These are phyloP conservation scores for Aspergillus pseudoviridinutans DNA, from an alignment of 2,329 filamentous ascomycete species.

Conservation along the genomic window DNA sequence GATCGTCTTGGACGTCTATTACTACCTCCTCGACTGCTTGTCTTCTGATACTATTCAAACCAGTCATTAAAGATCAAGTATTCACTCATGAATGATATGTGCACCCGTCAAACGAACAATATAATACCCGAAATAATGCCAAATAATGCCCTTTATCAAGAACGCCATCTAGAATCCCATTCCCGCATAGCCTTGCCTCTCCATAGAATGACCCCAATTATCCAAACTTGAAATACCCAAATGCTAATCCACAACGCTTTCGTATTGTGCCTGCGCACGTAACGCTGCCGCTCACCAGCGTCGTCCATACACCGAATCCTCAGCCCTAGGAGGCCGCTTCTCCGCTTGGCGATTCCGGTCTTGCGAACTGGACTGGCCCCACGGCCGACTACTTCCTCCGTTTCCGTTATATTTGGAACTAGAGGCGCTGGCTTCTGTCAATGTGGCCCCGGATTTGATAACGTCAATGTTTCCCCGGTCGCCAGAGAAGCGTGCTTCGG, in stretches of 20 bases:
- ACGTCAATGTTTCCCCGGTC: conserved; percentile 40
- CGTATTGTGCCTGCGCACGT: background rate
- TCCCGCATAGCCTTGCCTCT: background rate
- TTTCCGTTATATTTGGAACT: conserved; percentile 2
- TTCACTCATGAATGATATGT: background rate
- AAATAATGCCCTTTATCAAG: background rate
- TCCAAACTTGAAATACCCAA: background rate
- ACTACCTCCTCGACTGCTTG: no score
- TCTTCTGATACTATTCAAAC: no score
- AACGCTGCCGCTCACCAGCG: conserved; percentile 17
- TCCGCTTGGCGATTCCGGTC: conserved; percentile 10
- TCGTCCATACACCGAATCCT: conserved; percentile 27
- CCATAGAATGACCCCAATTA: background rate
- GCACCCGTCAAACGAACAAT: background rate
- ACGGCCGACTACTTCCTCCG: background rate
- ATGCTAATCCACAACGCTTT: background rate
- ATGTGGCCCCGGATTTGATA: conserved; percentile 28
- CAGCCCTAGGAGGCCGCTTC: conserved; percentile 7
- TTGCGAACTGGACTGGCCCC: conserved; percentile 5
- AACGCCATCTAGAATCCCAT: background rate
- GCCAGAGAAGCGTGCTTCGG: conserved; percentile 44
- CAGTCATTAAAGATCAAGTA: no score
- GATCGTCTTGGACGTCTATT: no score
- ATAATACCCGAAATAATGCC: background rate
- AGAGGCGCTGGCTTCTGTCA: conserved; percentile 19